Evolutionary conservation across 805 yeast genomes (phyloP), one percentile per base, ranked within the genome.

Genomic region (Teunomyces lycoperdinae): DNA sequence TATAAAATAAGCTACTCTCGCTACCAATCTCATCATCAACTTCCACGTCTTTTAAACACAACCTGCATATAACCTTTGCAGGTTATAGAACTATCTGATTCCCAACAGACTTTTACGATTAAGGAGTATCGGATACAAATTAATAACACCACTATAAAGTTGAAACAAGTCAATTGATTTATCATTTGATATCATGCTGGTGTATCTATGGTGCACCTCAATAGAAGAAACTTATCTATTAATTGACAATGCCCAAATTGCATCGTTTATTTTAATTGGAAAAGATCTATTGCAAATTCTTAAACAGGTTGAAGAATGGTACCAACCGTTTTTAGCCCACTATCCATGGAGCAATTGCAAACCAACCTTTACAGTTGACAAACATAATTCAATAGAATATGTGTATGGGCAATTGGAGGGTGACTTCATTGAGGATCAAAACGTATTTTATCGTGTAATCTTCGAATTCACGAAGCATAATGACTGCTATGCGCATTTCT

Each of bases 331-430:
- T 47, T 10, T 50, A n/a, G 32, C 47, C 4, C 49, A 50, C 26
- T 63, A 52, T 30, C 68, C 66, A 3, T 63, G 66, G 65, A 41
- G 46, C 9, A 9, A 41, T 11, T 29, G 33, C 11, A 36, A 26
- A 16, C 56, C 56, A 7, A 33, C 38, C 17, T 34, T 46, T 29
- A 13, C 28, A 11, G 5, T 24, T 7, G 13, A 31, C 27, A 36
- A 44, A 7, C 47, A 45, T 9, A 32, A 44, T 11, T 16, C 35
- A n/a, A 46, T 50, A 9, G 47, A 53, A 3, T 72, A 64, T 45
- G 60, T 73, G 5, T 67, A 73, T 46, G 78, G 79, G 0, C 68
- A 67, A 32, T 50, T 75, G n/a, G 68, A 57, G 1, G 82, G 78
- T 16, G 77, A 73, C 29, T 58, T 66, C 10, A 47, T 65, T 16